Evolutionary conservation across 139 green algal species (phyloP).

Genomic region (Eudorina sp.): DNA sequence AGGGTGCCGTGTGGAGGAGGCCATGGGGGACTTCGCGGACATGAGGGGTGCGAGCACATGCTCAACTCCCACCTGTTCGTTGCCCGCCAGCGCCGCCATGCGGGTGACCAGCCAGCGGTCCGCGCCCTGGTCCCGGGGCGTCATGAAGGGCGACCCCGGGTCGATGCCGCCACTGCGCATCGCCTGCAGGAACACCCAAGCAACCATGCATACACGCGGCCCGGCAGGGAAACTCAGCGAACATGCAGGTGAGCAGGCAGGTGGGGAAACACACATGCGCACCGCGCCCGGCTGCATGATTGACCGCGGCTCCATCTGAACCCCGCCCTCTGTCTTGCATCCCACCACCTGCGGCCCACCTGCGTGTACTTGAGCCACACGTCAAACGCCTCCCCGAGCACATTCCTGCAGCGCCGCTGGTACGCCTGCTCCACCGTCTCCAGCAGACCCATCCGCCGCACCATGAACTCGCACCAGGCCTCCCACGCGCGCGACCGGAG

Average conservation of each 20-base stretch:
- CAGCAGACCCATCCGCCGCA: background rate
- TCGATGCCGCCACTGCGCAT: slow-evolving; percentile 32
- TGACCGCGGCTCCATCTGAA: no score
- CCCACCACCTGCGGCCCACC: background rate
- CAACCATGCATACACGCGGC: no score
- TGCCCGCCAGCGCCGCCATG: slow-evolving; percentile 59
- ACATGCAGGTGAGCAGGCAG: background rate
- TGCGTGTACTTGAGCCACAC: slow-evolving; percentile 57
- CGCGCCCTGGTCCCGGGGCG: slow-evolving; percentile 45
- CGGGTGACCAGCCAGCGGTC: slow-evolving; percentile 57
- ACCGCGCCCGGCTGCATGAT: no score
- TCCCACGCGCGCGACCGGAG: slow-evolving; percentile 14
- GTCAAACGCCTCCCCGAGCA: slow-evolving; percentile 46
- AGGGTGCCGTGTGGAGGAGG: no score
- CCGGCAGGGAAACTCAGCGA: background rate
- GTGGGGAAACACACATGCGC: no score
- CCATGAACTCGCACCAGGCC: slow-evolving; percentile 13
- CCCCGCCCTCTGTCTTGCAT: no score
- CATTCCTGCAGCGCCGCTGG: background rate
- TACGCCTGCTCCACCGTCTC: slow-evolving; percentile 13
- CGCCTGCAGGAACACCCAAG: background rate
- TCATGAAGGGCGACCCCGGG: slow-evolving; percentile 59
- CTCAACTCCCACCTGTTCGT: slow-evolving; percentile 26
- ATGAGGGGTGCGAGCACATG: no score
- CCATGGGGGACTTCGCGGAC: no score